A percentile compares a stretch with the other conserved stretches of the same genome.
Evolutionary conservation across 768 basidiomycete species (phyloP).

Genomic region (Tephrocybe rancida): DNA sequence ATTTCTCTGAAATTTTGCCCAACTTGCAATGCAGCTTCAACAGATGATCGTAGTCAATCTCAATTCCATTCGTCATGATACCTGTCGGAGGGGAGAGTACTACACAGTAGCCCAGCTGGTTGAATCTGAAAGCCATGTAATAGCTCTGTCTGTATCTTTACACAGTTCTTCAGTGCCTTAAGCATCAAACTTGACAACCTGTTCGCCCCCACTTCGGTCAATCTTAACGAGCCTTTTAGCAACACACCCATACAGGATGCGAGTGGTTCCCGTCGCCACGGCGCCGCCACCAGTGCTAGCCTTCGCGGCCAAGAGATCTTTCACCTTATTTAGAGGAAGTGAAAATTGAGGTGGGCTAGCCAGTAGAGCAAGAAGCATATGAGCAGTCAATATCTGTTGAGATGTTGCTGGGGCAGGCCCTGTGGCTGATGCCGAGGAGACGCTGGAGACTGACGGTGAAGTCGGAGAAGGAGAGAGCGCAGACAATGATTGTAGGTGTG

Average conservation of each 20-base stretch:
- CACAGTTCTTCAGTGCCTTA: conserved; percentile 21
- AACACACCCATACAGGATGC: conserved; percentile 77
- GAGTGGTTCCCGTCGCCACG: conserved; percentile 49
- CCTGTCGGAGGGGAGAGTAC: no score
- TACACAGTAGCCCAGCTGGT: no score
- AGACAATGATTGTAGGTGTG: conserved; percentile 60
- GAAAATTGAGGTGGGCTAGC: conserved; percentile 52
- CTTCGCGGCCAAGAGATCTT: conserved; percentile 53
- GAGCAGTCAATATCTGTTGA: conserved; percentile 74
- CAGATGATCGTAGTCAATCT: no score
- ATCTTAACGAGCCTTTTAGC: conserved; percentile 80
- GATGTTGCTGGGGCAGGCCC: conserved; percentile 44
- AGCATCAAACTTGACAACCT: conserved; percentile 73
- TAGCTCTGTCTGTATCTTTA: no score
- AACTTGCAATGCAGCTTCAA: no score
- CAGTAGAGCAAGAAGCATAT: conserved; percentile 63
- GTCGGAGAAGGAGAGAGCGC: conserved; percentile 48
- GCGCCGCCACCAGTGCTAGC: conserved; percentile 35
- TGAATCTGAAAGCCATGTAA: no score
- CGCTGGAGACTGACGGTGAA: conserved; percentile 59
- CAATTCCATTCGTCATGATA: no score
- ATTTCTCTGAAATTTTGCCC: no score
- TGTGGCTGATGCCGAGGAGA: conserved; percentile 44
- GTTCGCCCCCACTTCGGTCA: conserved; percentile 74
- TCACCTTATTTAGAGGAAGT: conserved; percentile 63